These are phyloP conservation scores for Fomitopsis serialis DNA, from an alignment of 768 basidiomycete species.

Conservation along the genomic window DNA sequence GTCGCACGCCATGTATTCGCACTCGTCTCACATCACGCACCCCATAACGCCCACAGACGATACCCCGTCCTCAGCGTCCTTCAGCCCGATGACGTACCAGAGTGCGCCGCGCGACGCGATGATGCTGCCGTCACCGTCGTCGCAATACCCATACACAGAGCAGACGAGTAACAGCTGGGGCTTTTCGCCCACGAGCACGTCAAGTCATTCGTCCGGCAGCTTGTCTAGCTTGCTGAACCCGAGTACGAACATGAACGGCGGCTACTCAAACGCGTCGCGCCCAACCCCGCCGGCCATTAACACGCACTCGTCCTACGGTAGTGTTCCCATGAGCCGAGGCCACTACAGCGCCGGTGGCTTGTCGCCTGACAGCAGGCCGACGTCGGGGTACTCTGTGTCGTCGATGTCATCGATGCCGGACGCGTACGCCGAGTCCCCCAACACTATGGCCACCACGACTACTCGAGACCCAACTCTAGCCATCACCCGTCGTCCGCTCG, in stretches of 20 bases:
- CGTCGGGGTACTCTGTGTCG: slow-evolving; percentile 81
- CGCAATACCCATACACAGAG: slow-evolving; percentile 61
- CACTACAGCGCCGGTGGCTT: slow-evolving; percentile 65
- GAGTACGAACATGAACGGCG: slow-evolving; percentile 53
- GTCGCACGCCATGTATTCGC: slow-evolving; percentile 54
- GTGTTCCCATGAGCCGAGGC: slow-evolving; percentile 61
- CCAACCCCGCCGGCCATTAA: slow-evolving; percentile 23
- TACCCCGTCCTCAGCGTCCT: slow-evolving; percentile 43
- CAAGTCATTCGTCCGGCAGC: slow-evolving; percentile 60
- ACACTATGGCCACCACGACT: slow-evolving; percentile 40
- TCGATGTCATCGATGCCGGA: slow-evolving; percentile 64
- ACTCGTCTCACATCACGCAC: slow-evolving; percentile 58
- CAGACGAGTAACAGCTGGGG: slow-evolving; percentile 54
- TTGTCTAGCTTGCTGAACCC: slow-evolving; percentile 79
- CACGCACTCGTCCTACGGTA: slow-evolving; percentile 47
- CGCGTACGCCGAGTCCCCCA: slow-evolving; percentile 57
- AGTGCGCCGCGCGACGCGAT: slow-evolving; percentile 24
- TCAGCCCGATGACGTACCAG: slow-evolving; percentile 33
- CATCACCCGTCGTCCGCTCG: slow-evolving; percentile 48
- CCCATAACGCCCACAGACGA: slow-evolving; percentile 70
- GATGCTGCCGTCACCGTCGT: slow-evolving; percentile 38
- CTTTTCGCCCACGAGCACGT: slow-evolving; percentile 45
- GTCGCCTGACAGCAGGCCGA: slow-evolving; percentile 82
- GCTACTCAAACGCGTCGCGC: slow-evolving; percentile 41
- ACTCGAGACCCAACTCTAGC: slow-evolving; percentile 69